These are phyloP conservation scores for Hypoxylon sp. DNA, from an alignment of 2,329 filamentous ascomycete genomes.

Conservation along the genomic window DNA sequence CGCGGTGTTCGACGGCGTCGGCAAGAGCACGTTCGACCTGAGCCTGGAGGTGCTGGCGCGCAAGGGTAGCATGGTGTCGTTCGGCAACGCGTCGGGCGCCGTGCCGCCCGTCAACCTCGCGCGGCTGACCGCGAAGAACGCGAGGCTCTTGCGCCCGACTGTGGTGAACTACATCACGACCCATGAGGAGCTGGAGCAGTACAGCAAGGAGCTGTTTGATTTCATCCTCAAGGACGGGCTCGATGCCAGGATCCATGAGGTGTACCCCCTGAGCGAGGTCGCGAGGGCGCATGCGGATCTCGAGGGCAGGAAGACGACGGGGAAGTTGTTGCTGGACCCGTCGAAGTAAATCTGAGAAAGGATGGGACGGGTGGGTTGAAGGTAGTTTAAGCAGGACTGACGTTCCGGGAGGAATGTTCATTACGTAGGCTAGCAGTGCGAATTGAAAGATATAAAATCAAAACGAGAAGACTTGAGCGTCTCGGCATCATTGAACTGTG, in stretches of 20 bases:
- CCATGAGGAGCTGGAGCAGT: conserved; percentile 78
- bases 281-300: conserved; percentile 82
- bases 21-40: conserved; percentile 86
- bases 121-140: conserved; percentile 79
- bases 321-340: conserved; percentile 79
- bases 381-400: neutral
- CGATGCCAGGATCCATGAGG: conserved; percentile 80
- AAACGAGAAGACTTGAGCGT: neutral
- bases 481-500: neutral
- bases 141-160: conserved; percentile 81
- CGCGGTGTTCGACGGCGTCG: conserved; percentile 89
- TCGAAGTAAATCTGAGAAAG: conserved; percentile 44
- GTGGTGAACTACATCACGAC: conserved; percentile 79
- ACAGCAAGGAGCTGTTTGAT: conserved; percentile 79
- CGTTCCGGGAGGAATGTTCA: neutral
- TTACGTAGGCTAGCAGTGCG: neutral
- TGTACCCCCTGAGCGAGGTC: conserved; percentile 82
- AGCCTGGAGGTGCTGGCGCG: conserved; percentile 79
- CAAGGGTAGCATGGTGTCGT: conserved; percentile 84
- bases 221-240: conserved; percentile 79
- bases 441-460: neutral
- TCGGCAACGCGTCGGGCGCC: conserved; percentile 84
- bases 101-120: conserved; percentile 76
- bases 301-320: conserved; percentile 84
- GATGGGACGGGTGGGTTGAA: neutral